Base-by-base conservation (phyloP, 169 alveolate genomes). In the Plasmodium blacklocki region DNA sequence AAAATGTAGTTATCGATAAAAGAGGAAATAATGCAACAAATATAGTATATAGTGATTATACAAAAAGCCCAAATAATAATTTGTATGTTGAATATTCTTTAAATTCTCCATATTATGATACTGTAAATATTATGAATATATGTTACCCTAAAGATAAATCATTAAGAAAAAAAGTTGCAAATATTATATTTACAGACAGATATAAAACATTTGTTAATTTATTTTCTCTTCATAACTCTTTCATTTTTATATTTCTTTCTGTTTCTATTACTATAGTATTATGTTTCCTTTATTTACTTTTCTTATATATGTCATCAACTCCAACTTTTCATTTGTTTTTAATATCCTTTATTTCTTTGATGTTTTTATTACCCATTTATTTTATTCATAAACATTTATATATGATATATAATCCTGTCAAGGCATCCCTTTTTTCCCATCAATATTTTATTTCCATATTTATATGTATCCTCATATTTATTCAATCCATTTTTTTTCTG, bases 81-180 rank as follows among this genome's bases (percentile, higher is more conserved):
- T 47, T 78, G 71, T 78, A 78, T 70, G 89, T 78, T 14, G 89
- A 78, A 78, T 78, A 78, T 66, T 78, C 80, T 50, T 45, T 78
- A 39, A 64, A 50, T 78, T 78, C 89, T 2, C 75, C 75, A 54
- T 78, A 64, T 58, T 78, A 78, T 32, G 89, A 78, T 64, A 64
- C 89, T 11, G 45, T 49, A 1, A 78, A 78, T 66, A 78, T 78
- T 3, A 78, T 78, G 89, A 78, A 78, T 58, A 63, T 78, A 64
- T 78, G 89, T 56, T 78, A 50, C 19, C 89, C 89, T 23, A 50
- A 32, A 47, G 89, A 78, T 78, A 78, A 66, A 49, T 29, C n/a
- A 43, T 78, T 78, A 78, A 14, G 89, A 29, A 49, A 78, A 58
- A 78, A 63, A 58, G 78, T 78, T 49, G 3, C 67, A 78, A 64